Conservation (phyloP, 1,284 basidiomycete genomes). For the Psilocybe mexicana region DNA sequence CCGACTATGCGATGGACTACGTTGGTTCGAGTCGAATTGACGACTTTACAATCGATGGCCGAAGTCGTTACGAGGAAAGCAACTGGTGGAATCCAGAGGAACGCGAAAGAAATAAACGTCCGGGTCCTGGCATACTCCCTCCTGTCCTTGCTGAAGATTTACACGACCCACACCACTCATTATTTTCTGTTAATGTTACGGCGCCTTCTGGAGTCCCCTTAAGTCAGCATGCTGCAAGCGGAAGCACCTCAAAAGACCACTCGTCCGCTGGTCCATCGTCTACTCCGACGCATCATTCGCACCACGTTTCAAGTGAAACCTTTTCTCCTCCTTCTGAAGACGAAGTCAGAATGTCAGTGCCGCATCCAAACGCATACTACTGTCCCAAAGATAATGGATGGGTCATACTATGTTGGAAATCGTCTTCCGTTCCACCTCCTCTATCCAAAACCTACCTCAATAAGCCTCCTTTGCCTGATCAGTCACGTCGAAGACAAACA, state of each 20-base stretch:
- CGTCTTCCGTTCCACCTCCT: conserved; percentile 58
- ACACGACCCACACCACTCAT: conserved; percentile 68
- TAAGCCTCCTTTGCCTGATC: conserved; percentile 53
- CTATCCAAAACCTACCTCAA: conserved; percentile 53
- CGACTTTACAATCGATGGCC: conserved; percentile 51
- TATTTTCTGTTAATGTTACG: conserved; percentile 60
- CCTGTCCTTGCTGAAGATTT: conserved; percentile 62
- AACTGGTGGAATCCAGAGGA: conserved; percentile 64
- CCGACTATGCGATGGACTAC: conserved; percentile 29
- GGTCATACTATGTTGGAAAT: conserved; percentile 70
- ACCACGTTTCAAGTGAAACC: conserved; percentile 27
- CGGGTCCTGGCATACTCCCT: conserved; percentile 68
- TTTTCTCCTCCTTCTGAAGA: conserved; percentile 48
- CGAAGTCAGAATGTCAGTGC: conserved; percentile 66
- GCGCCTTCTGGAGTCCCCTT: conserved; percentile 21
- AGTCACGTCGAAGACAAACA: conserved; percentile 47
- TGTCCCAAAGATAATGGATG: conserved; percentile 79
- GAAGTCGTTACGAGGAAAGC: conserved; percentile 56
- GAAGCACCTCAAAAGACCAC: conserved; percentile 15
- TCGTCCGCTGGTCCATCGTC: conserved; percentile 19
- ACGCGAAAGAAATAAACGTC: conserved; percentile 46
- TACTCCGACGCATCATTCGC: conserved; percentile 18
- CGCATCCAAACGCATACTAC: conserved; percentile 79
- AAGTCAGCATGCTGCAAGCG: conserved; percentile 18
- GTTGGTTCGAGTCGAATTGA: conserved; percentile 20